A percentile compares a stretch with the other conserved stretches of the same genome.
Conservation (phyloP, 2,329 filamentous ascomycete genomes). For the Venturiaceae sp. region DNA sequence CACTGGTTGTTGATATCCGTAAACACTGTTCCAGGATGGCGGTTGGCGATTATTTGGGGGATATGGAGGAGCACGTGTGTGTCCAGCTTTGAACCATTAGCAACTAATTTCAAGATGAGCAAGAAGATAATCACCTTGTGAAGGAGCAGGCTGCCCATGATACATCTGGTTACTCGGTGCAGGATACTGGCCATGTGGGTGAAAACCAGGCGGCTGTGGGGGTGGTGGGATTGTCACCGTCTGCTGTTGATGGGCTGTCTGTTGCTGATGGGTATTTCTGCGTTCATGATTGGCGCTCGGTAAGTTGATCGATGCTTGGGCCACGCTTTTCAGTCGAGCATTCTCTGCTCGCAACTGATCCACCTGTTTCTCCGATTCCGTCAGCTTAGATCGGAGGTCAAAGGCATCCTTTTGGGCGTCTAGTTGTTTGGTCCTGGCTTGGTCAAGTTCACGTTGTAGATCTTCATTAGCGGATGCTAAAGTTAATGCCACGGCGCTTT, state of each 20-base stretch:
- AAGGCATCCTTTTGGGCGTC: not conserved
- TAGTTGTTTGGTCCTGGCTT: not conserved
- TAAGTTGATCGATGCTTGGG: slow-evolving; percentile 4
- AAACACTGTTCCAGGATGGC: not conserved
- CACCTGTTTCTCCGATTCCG: slow-evolving; percentile 1
- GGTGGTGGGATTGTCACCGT: not conserved
- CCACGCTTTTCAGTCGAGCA: not conserved
- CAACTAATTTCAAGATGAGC: not conserved
- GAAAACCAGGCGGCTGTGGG: not conserved
- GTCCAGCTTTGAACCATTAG: not conserved
- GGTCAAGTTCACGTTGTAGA: slow-evolving; percentile 2
- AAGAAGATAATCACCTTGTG: not conserved
- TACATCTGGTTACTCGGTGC: slow-evolving; percentile 1
- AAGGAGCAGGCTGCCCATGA: not conserved
- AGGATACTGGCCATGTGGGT: not conserved
- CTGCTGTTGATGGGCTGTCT: not conserved
- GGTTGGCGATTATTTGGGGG: not conserved
- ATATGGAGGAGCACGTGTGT: not conserved
- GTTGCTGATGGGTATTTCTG: slow-evolving; percentile 13
- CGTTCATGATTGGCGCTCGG: slow-evolving; percentile 15
- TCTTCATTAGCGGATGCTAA: slow-evolving; percentile 3
- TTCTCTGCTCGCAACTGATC: slow-evolving; percentile 2
- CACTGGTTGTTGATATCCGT: not conserved
- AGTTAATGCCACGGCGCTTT: slow-evolving; percentile 2
- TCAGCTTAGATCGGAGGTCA: not conserved